Conservation (phyloP, 2,329 filamentous ascomycete genomes). For the Cercospora zeina region DNA sequence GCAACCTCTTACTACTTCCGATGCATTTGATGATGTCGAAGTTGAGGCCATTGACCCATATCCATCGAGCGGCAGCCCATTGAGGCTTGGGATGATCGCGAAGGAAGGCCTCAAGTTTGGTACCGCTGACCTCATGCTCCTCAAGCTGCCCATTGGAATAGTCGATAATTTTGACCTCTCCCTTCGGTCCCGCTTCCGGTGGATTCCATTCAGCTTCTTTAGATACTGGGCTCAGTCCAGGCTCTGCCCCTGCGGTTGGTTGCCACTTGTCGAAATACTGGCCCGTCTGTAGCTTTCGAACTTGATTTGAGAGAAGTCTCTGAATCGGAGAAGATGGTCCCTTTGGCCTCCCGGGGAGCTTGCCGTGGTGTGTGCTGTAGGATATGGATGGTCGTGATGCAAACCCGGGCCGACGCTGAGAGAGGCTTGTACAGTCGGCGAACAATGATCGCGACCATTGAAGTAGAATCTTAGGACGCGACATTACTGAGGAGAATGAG, state of each 20-base stretch:
- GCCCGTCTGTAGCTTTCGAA: not conserved
- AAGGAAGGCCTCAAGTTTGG: slow-evolving; percentile 67
- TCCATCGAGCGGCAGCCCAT: slow-evolving; percentile 84
- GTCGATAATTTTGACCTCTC: slow-evolving; percentile 83
- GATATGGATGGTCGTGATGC: not conserved
- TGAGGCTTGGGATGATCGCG: slow-evolving; percentile 58
- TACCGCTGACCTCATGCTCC: slow-evolving; percentile 70
- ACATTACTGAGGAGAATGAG: not conserved
- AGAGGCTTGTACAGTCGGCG: not conserved
- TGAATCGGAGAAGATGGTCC: not conserved
- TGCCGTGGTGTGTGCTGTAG: not conserved
- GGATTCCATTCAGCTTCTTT: slow-evolving; percentile 23
- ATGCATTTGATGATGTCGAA: slow-evolving; percentile 85
- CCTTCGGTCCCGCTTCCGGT: slow-evolving; percentile 41
- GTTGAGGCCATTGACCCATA: slow-evolving; percentile 87
- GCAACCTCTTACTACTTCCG: slow-evolving; percentile 73
- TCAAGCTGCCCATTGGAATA: slow-evolving; percentile 64
- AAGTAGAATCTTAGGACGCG: not conserved
- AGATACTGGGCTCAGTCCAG: slow-evolving; percentile 30
- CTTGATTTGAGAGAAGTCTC: not conserved
- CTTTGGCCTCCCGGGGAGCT: no score
- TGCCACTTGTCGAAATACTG: slow-evolving; percentile 18
- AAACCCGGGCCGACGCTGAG: not conserved
- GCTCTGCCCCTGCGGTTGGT: slow-evolving; percentile 30
- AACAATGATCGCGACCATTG: not conserved